Base-by-base conservation (phyloP, 805 yeast genomes). In the Saturnispora mendoncae region DNA sequence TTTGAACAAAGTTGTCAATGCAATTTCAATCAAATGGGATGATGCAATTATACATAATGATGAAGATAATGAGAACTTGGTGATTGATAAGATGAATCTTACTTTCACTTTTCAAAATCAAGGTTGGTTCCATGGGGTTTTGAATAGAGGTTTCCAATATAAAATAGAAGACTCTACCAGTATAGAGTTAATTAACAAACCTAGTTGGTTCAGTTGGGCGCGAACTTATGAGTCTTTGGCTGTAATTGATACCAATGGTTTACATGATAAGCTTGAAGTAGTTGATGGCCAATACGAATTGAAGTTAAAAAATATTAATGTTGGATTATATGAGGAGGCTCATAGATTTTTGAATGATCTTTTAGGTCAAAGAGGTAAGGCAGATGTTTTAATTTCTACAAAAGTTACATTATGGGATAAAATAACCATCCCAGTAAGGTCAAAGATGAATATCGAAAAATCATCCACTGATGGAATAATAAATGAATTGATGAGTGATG, bases 361-460 rank as follows among this genome's bases (percentile, higher is more conserved):
- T 10, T 19, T 39, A 7, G 42, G 42, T 6, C 4, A 13, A 4
- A 33, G 26, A 19, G 17, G 14, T 13, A 33, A n/a, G 5, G 33
- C 24, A 9, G 30, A 27, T 26, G 10, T 39, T 9, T 14, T 39
- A 10, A 7, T 33, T 12, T 14, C 21, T 13, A 33, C 42, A 6
- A 19, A 29, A 19, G 13, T 39, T 15, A 27, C 6, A 12, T 15
- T 39, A 15, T 39, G 33, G 33, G 33, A 33, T 14, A 26, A 15
- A 14, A 10, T 20, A 7, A 28, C n/a, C 5, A 21, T 46, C 8
- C 36, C 44, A 3, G 9, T 46, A 10, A 35, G 32, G 36, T 36
- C n/a, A 18, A 33, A 21, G 2, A n/a, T 43, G 1, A 32, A n/a
- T 3, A 14, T 46, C 8, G 17, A 36, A 14, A 41, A 20, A n/a